phyloP scores from a whole-genome alignment of 2,329 filamentous ascomycete species.

The Neopestalotiopsis sp. region DNA sequence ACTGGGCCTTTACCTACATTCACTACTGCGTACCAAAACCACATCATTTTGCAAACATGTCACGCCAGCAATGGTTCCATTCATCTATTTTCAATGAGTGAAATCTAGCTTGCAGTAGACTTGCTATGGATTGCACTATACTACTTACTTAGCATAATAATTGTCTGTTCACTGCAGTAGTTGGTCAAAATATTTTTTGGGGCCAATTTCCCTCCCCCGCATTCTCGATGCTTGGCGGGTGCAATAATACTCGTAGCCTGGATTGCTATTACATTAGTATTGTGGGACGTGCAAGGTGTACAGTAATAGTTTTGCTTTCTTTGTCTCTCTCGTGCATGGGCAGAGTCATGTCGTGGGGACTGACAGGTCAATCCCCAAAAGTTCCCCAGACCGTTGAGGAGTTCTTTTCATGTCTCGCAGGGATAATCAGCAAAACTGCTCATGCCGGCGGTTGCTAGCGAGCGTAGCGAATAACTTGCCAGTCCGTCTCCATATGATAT shows the following conservation, averaged over 20 bases:
- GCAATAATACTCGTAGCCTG: not conserved
- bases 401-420: constrained; percentile 1
- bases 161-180: not conserved
- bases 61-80: not conserved
- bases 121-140: not conserved
- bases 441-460: not conserved
- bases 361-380: not conserved
- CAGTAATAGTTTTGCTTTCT: not conserved
- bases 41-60: not conserved
- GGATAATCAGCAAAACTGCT: not conserved
- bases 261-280: not conserved
- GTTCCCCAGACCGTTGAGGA: not conserved
- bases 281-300: not conserved
- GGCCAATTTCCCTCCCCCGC: not conserved
- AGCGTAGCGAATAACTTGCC: not conserved
- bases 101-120: not conserved
- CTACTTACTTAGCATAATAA: not conserved
- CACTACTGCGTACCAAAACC: not conserved
- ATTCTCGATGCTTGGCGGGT: not conserved
- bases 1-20: not conserved
- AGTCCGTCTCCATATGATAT: not conserved
- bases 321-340: not conserved
- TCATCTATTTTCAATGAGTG: not conserved
- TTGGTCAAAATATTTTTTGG: not conserved
- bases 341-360: not conserved